Evolutionary conservation across 352 stramenopile species (phyloP).

Genomic region (Globisporangium okanoganense): DNA sequence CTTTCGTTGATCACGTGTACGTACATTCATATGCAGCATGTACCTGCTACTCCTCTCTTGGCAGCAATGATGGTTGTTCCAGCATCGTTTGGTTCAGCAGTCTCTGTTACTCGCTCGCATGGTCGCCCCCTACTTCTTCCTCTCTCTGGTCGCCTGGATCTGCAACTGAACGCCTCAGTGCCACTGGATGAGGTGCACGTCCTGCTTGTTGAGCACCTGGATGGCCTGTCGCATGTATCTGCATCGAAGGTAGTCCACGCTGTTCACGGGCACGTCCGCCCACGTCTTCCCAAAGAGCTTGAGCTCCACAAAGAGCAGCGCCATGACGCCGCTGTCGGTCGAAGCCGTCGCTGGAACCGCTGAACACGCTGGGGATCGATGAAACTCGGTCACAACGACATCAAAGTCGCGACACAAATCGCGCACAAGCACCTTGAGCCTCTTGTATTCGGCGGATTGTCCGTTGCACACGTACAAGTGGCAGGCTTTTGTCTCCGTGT

Average conservation of each 20-base stretch:
- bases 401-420: slow-evolving; percentile 5
- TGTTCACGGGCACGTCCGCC: background rate
- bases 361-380: no score
- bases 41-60: no score
- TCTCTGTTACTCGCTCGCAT: no score
- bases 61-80: no score
- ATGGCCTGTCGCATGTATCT: slow-evolving; percentile 10
- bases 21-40: no score
- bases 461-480: background rate
- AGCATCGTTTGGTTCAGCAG: no score
- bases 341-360: background rate
- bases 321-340: slow-evolving; percentile 11
- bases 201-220: slow-evolving; percentile 8
- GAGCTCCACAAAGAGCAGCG: slow-evolving; percentile 14
- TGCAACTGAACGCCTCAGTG: no score
- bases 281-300: slow-evolving; percentile 7
- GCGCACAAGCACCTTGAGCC: background rate
- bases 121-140: no score
- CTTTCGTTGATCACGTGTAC: no score
- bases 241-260: slow-evolving; percentile 8
- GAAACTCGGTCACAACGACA: no score
- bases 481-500: background rate
- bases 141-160: no score
- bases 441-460: background rate
- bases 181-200: slow-evolving; percentile 2